Conservation (phyloP, 495 filamentous ascomycete genomes). For the Penicillium odoratum region DNA sequence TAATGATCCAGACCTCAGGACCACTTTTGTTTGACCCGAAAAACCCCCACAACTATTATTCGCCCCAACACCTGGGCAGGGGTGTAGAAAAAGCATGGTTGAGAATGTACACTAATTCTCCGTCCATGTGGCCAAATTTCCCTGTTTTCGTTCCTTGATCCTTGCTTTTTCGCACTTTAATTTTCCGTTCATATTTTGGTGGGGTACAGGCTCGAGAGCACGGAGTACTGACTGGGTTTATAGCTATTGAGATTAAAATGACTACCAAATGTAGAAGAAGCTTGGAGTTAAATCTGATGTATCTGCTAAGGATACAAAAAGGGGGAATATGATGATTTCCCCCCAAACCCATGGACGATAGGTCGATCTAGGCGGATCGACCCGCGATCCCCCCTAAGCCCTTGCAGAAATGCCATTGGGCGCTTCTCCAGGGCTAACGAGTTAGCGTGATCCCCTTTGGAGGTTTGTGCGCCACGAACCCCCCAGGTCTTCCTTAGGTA, state of each 20-base stretch:
- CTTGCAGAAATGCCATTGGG: slow-evolving; percentile 1
- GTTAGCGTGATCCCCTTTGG: not conserved
- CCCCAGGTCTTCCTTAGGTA: not conserved
- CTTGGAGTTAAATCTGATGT: not conserved
- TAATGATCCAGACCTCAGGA: not conserved
- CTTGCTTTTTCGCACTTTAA: not conserved
- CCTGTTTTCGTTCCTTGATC: not conserved
- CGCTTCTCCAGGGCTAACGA: no score
- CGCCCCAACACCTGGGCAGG: no score
- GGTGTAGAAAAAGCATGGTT: not conserved
- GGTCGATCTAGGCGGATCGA: slow-evolving; percentile 7
- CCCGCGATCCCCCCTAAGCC: not conserved
- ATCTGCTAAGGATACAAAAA: not conserved
- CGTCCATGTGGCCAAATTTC: not conserved
- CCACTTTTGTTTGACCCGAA: not conserved
- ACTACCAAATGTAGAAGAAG: not conserved
- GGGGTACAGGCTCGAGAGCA: no score
- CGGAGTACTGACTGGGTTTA: no score
- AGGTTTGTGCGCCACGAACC: not conserved
- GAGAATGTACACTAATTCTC: not conserved
- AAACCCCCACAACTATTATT: no score
- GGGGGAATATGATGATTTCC: not conserved
- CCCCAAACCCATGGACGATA: not conserved
- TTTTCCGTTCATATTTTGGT: not conserved
- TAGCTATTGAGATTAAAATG: not conserved